Conservation (phyloP, 495 filamentous ascomycete species). For the Penicillium taxi region DNA sequence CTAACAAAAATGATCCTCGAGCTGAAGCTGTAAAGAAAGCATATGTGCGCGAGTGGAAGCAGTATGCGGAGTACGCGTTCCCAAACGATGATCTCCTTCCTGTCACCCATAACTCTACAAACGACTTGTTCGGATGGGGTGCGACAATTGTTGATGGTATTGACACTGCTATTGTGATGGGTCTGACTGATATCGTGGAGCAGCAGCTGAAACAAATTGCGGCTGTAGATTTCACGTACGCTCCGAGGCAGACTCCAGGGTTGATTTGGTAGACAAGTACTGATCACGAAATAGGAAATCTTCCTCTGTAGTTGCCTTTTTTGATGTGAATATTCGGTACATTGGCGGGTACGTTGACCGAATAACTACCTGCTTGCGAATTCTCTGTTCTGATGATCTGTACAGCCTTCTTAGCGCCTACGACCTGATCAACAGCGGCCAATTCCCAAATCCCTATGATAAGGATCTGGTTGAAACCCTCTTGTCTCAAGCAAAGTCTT, state of each 20-base stretch:
- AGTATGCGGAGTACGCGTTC: constrained; percentile 17
- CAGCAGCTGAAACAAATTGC: constrained; percentile 16
- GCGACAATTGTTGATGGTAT: constrained; percentile 17
- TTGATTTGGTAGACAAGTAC: not conserved
- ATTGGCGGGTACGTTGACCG: constrained; percentile 11
- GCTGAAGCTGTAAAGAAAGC: constrained; percentile 16
- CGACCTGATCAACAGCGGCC: constrained; percentile 18
- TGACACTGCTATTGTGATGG: constrained; percentile 20
- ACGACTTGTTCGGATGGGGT: constrained; percentile 19
- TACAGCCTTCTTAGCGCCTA: constrained; percentile 16
- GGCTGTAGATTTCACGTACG: constrained; percentile 17
- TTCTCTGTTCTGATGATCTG: not conserved
- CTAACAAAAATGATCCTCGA: constrained; percentile 13
- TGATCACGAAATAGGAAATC: constrained; percentile 10
- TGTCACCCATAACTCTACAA: constrained; percentile 11
- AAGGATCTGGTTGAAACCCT: constrained; percentile 12
- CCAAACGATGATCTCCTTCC: constrained; percentile 14
- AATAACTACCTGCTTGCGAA: too few relatives aligned
- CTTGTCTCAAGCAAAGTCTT: constrained; percentile 13
- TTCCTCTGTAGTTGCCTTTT: constrained; percentile 11
- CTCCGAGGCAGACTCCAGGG: too few relatives aligned
- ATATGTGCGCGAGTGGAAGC: constrained; percentile 16
- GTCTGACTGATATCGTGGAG: constrained; percentile 18
- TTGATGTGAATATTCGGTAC: constrained; percentile 19
- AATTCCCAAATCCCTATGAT: constrained; percentile 13